A percentile compares a stretch with the other conserved stretches of the same genome.
phyloP scores from a whole-genome alignment of 345 rosid species.

The Punica granatum region DNA sequence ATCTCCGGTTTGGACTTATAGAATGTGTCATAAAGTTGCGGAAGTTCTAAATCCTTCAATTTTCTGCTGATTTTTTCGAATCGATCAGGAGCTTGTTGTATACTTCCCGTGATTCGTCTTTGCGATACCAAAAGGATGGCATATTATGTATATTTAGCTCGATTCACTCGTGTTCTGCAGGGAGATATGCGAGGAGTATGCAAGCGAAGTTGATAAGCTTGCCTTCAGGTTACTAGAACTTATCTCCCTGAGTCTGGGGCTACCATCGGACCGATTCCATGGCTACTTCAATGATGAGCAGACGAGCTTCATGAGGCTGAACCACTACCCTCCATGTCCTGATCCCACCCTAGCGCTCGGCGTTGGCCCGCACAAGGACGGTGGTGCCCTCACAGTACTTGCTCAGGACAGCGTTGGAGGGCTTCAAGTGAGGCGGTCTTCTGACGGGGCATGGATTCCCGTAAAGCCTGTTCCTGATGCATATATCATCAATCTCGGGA shows the following conservation, averaged over 20 bases:
- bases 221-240: constrained; percentile 55
- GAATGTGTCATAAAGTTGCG: too few species aligned
- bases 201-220: constrained; percentile 51
- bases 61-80: too few species aligned
- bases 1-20: too few species aligned
- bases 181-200: constrained; percentile 63
- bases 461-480: constrained; percentile 49
- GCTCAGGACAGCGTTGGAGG: constrained; percentile 86
- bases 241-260: constrained; percentile 63
- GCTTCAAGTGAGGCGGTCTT: constrained; percentile 55
- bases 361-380: constrained; percentile 81
- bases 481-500: constrained; percentile 67
- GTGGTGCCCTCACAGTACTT: constrained; percentile 61
- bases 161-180: constrained; percentile 20
- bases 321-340: constrained; percentile 81
- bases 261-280: constrained; percentile 33
- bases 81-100: too few species aligned
- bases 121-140: neutral
- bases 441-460: constrained; percentile 66
- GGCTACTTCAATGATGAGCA: constrained; percentile 66
- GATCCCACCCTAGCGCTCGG: constrained; percentile 78
- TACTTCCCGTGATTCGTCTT: neutral
- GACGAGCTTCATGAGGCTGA: constrained; percentile 49
- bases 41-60: too few species aligned
- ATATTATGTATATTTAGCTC: neutral